These are phyloP conservation scores for Garcia nutans DNA, from an alignment of 345 rosid species.

Conservation along the genomic window DNA sequence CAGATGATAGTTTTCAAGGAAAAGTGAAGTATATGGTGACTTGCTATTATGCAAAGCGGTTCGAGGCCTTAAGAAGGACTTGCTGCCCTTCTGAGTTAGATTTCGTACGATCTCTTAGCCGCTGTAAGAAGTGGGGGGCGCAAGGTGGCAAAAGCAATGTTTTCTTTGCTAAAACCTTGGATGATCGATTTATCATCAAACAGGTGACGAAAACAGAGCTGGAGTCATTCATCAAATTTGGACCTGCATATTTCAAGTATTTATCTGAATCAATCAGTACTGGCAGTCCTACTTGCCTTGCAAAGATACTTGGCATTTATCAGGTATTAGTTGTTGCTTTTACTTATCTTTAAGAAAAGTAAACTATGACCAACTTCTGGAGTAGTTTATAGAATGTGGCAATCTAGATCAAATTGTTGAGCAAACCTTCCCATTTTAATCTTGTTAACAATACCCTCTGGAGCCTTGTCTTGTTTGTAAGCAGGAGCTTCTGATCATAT, in stretches of 20 bases:
- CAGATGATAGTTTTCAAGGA: slow-evolving; percentile 65
- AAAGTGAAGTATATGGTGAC: slow-evolving; percentile 74
- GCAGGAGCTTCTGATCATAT: not conserved
- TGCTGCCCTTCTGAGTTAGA: slow-evolving; percentile 85
- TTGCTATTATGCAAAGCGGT: slow-evolving; percentile 76
- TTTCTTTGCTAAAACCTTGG: slow-evolving; percentile 93
- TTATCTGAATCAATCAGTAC: slow-evolving; percentile 72
- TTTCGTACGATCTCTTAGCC: slow-evolving; percentile 82
- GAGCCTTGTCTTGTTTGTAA: not conserved
- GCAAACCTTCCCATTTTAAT: not conserved
- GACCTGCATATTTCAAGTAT: slow-evolving; percentile 76
- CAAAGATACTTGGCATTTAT: slow-evolving; percentile 89
- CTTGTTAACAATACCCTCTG: not conserved
- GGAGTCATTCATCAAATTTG: slow-evolving; percentile 87
- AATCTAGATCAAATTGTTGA: not conserved
- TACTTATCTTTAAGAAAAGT: not conserved
- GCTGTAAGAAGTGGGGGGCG: slow-evolving; percentile 97
- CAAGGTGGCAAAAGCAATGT: slow-evolving; percentile 99
- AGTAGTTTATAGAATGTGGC: not conserved
- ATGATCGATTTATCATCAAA: slow-evolving; percentile 86
- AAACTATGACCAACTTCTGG: not conserved
- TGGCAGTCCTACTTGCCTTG: slow-evolving; percentile 88
- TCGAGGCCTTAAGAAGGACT: slow-evolving; percentile 74
- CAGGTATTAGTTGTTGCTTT: slow-evolving; percentile 48
- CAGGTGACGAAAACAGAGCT: slow-evolving; percentile 94